These are phyloP conservation scores for Trichosanthes cucumerina DNA, from an alignment of 306 rosid species.

Conservation along the genomic window DNA sequence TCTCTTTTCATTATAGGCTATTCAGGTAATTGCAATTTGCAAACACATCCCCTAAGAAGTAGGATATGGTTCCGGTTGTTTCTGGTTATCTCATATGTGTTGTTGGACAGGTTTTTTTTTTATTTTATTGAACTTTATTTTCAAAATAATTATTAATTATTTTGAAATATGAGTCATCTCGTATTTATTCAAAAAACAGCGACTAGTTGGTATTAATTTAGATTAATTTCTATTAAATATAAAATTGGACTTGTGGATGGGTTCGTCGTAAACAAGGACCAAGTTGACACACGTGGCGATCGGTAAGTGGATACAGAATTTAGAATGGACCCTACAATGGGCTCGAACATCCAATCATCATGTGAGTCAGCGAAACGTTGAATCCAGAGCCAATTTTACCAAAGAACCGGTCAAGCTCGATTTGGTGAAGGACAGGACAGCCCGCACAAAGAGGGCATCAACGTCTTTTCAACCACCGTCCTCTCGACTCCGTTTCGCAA, in stretches of 20 bases:
- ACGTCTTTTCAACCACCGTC: not conserved
- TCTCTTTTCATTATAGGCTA: too few species aligned
- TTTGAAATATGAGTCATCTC: not conserved
- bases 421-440: not conserved
- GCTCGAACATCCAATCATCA: conserved; percentile 4
- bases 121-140: not conserved
- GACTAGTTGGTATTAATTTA: not conserved
- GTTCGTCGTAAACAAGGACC: conserved; percentile 2
- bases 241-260: not conserved
- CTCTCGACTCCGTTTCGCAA: not conserved
- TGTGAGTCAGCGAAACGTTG: conserved; percentile 3
- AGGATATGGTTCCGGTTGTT: not conserved
- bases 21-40: too few species aligned
- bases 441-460: not conserved
- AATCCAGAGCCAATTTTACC: not conserved
- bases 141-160: not conserved
- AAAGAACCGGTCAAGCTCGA: not conserved
- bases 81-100: not conserved
- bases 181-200: not conserved
- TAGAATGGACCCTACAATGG: not conserved
- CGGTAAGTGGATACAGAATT: not conserved
- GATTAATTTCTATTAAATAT: not conserved
- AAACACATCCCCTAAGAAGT: not conserved
- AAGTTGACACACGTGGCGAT: not conserved
- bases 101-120: not conserved